Evolutionary conservation across 306 rosid genomes (phyloP).

Genomic region (Gynostemma pentaphyllum): DNA sequence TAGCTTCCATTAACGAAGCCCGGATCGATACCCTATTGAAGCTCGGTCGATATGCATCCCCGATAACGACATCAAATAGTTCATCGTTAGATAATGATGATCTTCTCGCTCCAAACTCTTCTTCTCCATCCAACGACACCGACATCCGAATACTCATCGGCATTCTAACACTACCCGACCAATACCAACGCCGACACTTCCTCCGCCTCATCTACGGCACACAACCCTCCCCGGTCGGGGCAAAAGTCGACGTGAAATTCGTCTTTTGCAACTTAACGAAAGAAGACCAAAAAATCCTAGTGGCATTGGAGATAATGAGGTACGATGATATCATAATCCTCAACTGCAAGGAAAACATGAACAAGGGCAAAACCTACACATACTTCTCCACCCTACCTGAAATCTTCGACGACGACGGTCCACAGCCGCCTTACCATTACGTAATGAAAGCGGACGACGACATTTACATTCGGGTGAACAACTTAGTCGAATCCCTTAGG

Average conservation of each 20-base stretch:
- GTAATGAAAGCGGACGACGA: conserved; percentile 91
- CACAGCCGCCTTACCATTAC: conserved; percentile 72
- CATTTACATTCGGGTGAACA: conserved; percentile 48
- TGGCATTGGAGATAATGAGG: conserved; percentile 69
- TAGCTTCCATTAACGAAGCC: conserved; percentile 60
- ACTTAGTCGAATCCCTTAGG: conserved; percentile 43
- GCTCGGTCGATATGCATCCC: conserved; percentile 26
- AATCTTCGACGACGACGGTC: conserved; percentile 27
- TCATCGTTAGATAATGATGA: background rate
- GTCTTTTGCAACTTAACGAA: conserved; percentile 89
- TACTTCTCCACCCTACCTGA: conserved; percentile 67
- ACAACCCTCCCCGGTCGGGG: conserved; percentile 31
- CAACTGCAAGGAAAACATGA: conserved; percentile 85
- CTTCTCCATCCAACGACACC: conserved; percentile 16
- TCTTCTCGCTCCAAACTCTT: background rate
- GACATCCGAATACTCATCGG: conserved; percentile 66
- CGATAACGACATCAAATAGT: background rate
- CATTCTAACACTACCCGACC: conserved; percentile 83
- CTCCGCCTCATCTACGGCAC: conserved; percentile 82
- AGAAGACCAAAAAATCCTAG: conserved; percentile 64
- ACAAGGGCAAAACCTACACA: conserved; percentile 76
- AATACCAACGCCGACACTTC: conserved; percentile 83
- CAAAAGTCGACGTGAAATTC: conserved; percentile 63
- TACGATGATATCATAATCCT: conserved; percentile 77
- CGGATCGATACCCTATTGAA: conserved; percentile 30